Percentiles rank a stretch among this genome's conserved stretches.
Evolutionary conservation across 2,329 filamentous ascomycete genomes (phyloP).

Genomic region (Gremmenia infestans): DNA sequence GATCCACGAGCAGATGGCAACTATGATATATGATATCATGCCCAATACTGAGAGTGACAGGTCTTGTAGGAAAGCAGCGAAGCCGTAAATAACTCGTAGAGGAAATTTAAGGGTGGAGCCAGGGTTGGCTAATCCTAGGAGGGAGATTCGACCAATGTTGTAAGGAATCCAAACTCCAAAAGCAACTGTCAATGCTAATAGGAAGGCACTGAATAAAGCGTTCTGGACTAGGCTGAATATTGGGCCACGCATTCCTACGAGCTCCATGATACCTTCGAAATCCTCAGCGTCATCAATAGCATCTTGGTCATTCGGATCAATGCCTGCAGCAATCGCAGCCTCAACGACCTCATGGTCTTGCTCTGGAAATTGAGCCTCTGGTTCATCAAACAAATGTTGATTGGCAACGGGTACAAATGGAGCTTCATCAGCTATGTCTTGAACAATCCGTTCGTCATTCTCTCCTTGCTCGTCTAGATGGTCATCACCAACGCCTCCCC

Average conservation of each 20-base stretch:
- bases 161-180: slow-evolving; percentile 88
- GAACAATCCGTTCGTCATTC: slow-evolving; percentile 56
- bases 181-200: slow-evolving; percentile 83
- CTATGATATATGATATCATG: slow-evolving; percentile 38
- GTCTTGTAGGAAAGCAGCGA: slow-evolving; percentile 79
- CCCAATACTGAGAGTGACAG: slow-evolving; percentile 61
- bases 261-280: slow-evolving; percentile 90
- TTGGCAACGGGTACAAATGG: slow-evolving; percentile 48
- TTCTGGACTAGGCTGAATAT: slow-evolving; percentile 89
- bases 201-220: slow-evolving; percentile 84
- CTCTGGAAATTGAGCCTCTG: slow-evolving; percentile 31
- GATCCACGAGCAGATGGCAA: slow-evolving; percentile 14
- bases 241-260: slow-evolving; percentile 94
- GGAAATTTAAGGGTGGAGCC: slow-evolving; percentile 64
- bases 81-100: slow-evolving; percentile 63
- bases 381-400: slow-evolving; percentile 20
- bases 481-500: slow-evolving; percentile 47
- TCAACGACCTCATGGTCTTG: slow-evolving; percentile 56
- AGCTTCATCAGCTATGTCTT: slow-evolving; percentile 54
- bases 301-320: slow-evolving; percentile 73
- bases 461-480: slow-evolving; percentile 38
- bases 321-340: slow-evolving; percentile 59
- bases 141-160: slow-evolving; percentile 78
- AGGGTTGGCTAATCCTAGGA: slow-evolving; percentile 77
- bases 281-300: slow-evolving; percentile 85